Evolutionary conservation across 176 grass and related monocot species (phyloP).

Genomic region (Cenchrus purpureus): DNA sequence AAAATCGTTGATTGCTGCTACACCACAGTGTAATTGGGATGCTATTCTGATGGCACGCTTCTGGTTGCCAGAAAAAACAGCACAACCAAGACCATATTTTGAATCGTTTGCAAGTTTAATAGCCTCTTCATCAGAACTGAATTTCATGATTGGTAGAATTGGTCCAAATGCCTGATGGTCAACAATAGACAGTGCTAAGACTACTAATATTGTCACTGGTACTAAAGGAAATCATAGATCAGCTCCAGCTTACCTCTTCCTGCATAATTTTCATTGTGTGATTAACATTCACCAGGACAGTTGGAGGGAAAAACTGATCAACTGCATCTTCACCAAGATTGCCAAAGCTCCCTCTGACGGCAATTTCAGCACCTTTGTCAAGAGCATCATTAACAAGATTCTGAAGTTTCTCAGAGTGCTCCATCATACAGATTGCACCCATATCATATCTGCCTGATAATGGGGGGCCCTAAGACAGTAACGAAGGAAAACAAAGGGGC

Average conservation of each 20-base stretch:
- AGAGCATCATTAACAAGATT: constrained; percentile 88
- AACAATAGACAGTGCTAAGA: constrained; percentile 19
- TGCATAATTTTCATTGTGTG: constrained; percentile 99
- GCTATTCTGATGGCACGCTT: constrained; percentile 93
- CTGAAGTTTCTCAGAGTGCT: constrained; percentile 91
- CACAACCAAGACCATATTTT: constrained; percentile 92
- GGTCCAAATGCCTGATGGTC: constrained; percentile 82
- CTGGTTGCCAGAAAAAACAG: constrained; percentile 89
- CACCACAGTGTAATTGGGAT: constrained; percentile 79
- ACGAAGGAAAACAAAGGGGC: neutral
- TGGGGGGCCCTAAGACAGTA: constrained; percentile 66
- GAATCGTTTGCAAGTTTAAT: constrained; percentile 93
- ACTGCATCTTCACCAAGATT: constrained; percentile 89
- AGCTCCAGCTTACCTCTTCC: constrained; percentile 73
- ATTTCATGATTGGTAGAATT: constrained; percentile 94
- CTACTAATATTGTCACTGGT: neutral
- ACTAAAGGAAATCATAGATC: neutral
- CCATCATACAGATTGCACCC: constrained; percentile 98
- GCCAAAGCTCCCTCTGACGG: constrained; percentile 81
- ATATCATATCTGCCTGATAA: constrained; percentile 92
- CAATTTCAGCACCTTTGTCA: constrained; percentile 89
- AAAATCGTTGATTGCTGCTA: constrained; percentile 97
- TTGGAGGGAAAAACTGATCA: constrained; percentile 95
- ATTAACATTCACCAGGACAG: constrained; percentile 92
- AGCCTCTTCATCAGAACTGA: constrained; percentile 88